A percentile compares a stretch with the other conserved stretches of the same genome.
Conservation (phyloP, 2,329 filamentous ascomycete genomes). For the Cladophialophora bantiana region DNA sequence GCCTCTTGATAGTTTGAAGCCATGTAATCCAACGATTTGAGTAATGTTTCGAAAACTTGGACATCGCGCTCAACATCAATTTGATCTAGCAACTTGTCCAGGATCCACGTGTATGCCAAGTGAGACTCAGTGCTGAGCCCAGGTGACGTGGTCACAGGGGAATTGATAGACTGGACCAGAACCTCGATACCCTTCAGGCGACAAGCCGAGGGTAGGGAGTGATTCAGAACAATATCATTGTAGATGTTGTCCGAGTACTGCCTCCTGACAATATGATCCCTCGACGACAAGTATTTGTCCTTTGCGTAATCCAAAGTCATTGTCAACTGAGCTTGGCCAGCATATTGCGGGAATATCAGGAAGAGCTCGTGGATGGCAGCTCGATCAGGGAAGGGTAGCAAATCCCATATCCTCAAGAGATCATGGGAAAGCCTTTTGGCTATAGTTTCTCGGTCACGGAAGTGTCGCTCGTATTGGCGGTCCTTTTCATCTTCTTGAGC, state of each 20-base stretch:
- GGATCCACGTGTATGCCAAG: conserved; percentile 28
- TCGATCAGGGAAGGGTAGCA: conserved; percentile 15
- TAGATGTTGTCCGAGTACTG: conserved; percentile 30
- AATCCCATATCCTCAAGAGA: conserved; percentile 24
- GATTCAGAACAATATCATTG: conserved; percentile 27
- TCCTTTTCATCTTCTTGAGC: conserved; percentile 27
- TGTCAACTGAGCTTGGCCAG: conserved; percentile 17
- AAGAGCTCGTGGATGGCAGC: conserved; percentile 27
- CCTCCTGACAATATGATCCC: conserved; percentile 13
- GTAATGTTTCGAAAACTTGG: conserved; percentile 27
- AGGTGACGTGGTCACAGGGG: neutral
- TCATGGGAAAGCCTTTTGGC: conserved; percentile 27
- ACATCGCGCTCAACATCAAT: conserved; percentile 29
- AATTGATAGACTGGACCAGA: conserved; percentile 23
- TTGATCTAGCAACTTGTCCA: conserved; percentile 27
- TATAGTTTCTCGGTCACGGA: conserved; percentile 28
- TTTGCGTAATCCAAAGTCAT: conserved; percentile 25
- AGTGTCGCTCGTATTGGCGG: conserved; percentile 29
- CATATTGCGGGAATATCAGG: conserved; percentile 30
- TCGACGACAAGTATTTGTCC: conserved; percentile 22
- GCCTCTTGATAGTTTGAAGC: conserved; percentile 28
- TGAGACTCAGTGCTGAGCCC: neutral
- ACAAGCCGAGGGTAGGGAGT: conserved; percentile 21
- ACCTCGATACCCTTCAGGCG: conserved; percentile 31
- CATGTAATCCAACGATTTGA: conserved; percentile 32